phyloP scores from a whole-genome alignment of 1,284 basidiomycete genomes.

The Puccinia coronata region DNA sequence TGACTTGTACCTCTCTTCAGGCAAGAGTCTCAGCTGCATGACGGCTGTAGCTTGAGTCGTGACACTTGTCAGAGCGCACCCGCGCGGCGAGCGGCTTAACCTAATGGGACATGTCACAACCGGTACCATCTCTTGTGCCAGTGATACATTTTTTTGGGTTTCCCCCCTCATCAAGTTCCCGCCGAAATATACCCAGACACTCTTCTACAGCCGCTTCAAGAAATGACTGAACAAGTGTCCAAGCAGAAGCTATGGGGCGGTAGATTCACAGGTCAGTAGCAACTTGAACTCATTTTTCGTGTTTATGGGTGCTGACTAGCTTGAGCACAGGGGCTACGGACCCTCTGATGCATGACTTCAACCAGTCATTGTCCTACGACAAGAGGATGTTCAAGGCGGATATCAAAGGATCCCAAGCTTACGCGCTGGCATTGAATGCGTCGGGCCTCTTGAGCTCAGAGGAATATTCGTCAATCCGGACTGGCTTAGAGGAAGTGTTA shows the following conservation, averaged over 20 bases:
- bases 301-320: neutral
- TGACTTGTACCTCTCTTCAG: too few relatives aligned
- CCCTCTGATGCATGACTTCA: conserved; percentile 80
- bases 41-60: too few relatives aligned
- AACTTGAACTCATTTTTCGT: conserved; percentile 57
- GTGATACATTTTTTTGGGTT: neutral
- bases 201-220: too few relatives aligned
- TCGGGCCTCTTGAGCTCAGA: conserved; percentile 76
- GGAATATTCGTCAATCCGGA: conserved; percentile 70
- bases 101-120: neutral
- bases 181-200: neutral
- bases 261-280: conserved; percentile 81
- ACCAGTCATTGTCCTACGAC: conserved; percentile 92
- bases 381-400: conserved; percentile 89
- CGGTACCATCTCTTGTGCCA: neutral
- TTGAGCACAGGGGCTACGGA: conserved; percentile 13
- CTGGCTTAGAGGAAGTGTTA: conserved; percentile 76
- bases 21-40: too few relatives aligned
- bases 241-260: conserved; percentile 62
- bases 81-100: neutral
- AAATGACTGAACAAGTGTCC: conserved; percentile 56
- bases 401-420: conserved; percentile 90
- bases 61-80: neutral
- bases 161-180: neutral
- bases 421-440: conserved; percentile 79